phyloP scores from a whole-genome alignment of 805 yeast species.

The Metschnikowia aberdeeniae region DNA sequence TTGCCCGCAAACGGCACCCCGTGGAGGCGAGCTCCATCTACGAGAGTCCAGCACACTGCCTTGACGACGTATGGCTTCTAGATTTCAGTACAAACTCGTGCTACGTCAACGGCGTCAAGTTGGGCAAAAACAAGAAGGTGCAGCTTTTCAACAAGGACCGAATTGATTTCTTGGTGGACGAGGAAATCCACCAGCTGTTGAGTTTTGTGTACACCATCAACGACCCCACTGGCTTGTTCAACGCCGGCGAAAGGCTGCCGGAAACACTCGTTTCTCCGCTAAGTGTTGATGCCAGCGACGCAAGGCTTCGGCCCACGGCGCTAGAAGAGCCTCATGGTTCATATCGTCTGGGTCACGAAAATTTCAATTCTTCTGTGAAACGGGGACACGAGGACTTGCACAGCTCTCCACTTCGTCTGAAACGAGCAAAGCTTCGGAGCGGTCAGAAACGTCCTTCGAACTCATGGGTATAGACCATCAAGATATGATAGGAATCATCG shows the following conservation, averaged over 20 bases:
- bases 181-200: conserved; percentile 45
- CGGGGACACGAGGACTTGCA: conserved; percentile 21
- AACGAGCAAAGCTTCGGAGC: conserved; percentile 27
- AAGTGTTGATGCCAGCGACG: conserved; percentile 25
- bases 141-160: conserved; percentile 62
- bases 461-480: conserved; percentile 18
- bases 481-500: too few relatives aligned
- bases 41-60: conserved; percentile 70
- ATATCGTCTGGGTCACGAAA: conserved; percentile 19
- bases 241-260: conserved; percentile 37
- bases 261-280: conserved; percentile 21
- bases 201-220: conserved; percentile 50
- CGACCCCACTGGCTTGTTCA: conserved; percentile 63
- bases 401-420: conserved; percentile 18
- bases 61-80: conserved; percentile 74
- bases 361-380: conserved; percentile 25
- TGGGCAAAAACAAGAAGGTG: conserved; percentile 61
- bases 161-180: conserved; percentile 64
- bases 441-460: conserved; percentile 25
- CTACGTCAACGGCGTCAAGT: conserved; percentile 53
- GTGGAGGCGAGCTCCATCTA: conserved; percentile 45
- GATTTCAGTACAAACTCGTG: conserved; percentile 82
- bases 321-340: conserved; percentile 17
- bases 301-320: conserved; percentile 25
- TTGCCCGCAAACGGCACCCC: conserved; percentile 61